Conservation (phyloP, 305 asterid species). For the Ajuga reptans region DNA sequence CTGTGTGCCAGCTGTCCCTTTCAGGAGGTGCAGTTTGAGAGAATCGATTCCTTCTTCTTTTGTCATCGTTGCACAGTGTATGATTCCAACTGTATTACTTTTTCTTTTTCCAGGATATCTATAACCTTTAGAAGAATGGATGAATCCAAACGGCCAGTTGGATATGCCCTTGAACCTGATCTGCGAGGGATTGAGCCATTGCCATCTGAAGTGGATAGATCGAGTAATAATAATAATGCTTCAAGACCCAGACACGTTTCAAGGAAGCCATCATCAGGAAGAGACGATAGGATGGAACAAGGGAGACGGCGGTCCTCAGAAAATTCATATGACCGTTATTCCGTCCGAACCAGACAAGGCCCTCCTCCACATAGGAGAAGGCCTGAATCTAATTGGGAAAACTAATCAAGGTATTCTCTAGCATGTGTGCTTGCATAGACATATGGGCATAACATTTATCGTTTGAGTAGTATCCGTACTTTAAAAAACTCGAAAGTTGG, state of each 20-base stretch:
- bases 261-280: constrained; percentile 31
- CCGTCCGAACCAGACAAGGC: constrained; percentile 38
- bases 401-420: constrained; percentile 13
- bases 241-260: constrained; percentile 29
- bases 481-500: neutral
- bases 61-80: neutral
- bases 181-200: constrained; percentile 72
- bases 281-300: constrained; percentile 34
- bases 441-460: neutral
- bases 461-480: neutral
- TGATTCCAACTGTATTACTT: neutral
- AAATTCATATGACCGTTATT: constrained; percentile 29
- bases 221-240: constrained; percentile 23
- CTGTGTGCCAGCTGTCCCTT: constrained; percentile 83
- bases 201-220: constrained; percentile 26
- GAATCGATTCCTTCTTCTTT: neutral
- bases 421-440: constrained; percentile 1
- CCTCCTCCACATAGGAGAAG: constrained; percentile 29
- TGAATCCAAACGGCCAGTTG: constrained; percentile 54
- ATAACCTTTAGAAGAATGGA: constrained; percentile 94
- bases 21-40: constrained; percentile 47
- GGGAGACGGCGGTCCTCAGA: constrained; percentile 28
- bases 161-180: constrained; percentile 62
- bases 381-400: constrained; percentile 21
- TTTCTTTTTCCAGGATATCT: constrained; percentile 53